A percentile compares a stretch with the other conserved stretches of the same genome.
phyloP scores from a whole-genome alignment of 768 basidiomycete species.

The Boletus bicolor region DNA sequence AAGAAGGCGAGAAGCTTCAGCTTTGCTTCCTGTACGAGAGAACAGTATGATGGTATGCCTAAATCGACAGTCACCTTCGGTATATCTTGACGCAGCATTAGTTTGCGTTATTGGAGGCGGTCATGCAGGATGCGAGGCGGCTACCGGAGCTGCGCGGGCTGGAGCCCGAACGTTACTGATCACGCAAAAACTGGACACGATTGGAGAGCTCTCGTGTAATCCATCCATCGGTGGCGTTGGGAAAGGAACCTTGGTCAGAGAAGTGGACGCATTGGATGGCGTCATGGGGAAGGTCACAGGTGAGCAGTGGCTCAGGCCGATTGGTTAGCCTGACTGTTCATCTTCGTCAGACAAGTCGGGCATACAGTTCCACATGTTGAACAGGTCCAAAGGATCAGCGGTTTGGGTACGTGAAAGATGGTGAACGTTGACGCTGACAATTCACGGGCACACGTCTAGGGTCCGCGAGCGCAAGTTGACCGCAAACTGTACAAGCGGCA shows the following conservation, averaged over 20 bases:
- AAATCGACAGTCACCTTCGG: constrained; percentile 14
- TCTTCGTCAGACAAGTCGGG: constrained; percentile 69
- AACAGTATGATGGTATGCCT: constrained; percentile 26
- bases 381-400: constrained; percentile 81
- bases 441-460: constrained; percentile 42
- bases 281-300: constrained; percentile 82
- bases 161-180: constrained; percentile 79
- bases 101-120: constrained; percentile 90
- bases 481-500: constrained; percentile 76
- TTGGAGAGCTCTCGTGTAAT: constrained; percentile 87
- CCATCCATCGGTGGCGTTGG: constrained; percentile 91
- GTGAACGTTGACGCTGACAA: neutral
- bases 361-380: constrained; percentile 84
- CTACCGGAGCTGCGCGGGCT: constrained; percentile 77
- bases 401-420: constrained; percentile 67
- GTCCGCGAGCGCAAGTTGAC: constrained; percentile 87
- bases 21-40: neutral
- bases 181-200: constrained; percentile 77
- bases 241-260: constrained; percentile 87
- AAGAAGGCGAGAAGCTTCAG: constrained; percentile 2
- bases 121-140: constrained; percentile 92
- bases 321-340: neutral
- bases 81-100: constrained; percentile 37
- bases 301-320: constrained; percentile 29
- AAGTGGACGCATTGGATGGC: constrained; percentile 89